Evolutionary conservation across 805 yeast genomes (phyloP), one percentile per base, ranked within the genome.

Genomic region (Myxozyma vanderwaltii): DNA sequence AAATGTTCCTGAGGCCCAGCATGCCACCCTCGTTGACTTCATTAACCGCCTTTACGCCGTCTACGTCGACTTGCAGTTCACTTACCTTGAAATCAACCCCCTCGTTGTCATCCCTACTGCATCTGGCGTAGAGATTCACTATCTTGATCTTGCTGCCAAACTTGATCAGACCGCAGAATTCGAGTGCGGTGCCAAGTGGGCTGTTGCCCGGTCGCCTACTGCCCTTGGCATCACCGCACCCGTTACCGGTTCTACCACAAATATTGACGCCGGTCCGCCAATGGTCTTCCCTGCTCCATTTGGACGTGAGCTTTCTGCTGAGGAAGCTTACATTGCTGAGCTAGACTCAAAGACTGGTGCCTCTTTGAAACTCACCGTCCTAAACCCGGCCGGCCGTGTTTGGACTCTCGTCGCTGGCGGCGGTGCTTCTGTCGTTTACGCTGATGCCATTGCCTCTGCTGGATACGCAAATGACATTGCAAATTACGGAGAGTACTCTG

Each of bases 401-500:
- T 77, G 80, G 80, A 77, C 81, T 29, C 72, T 77, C 45, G 80
- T 77, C 35, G 80, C 80, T 53, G 80, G 80, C 33, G 80, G 80
- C 61, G 80, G 80, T 60, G 80, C 80, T 38, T 76, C 79, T 2
- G 80, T 77, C 12, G 80, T 77, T 29, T 77, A 77, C 63, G 80
- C 80, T 27, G 80, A 77, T 54, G 80, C 80, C 58, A 77, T 77
- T 61, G 80, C 80, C 56, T 73, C 78, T 33, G 78, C 79, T 13
- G 80, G 80, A 43, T 76, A 63, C 63, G 79, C 80, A 41, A 66
- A 64, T 54, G 79, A 77, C 67, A 74, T 77, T 45, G 80, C 80
- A 40, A 77, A 77, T 73, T 77, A 77, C 67, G 80, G 80, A 45
- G 80, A 77, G 70, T 77, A 77, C 74, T 76, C 80, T 26, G 80